Base-by-base conservation (phyloP, 2,329 filamentous ascomycete genomes). In the Colletotrichum musae region DNA sequence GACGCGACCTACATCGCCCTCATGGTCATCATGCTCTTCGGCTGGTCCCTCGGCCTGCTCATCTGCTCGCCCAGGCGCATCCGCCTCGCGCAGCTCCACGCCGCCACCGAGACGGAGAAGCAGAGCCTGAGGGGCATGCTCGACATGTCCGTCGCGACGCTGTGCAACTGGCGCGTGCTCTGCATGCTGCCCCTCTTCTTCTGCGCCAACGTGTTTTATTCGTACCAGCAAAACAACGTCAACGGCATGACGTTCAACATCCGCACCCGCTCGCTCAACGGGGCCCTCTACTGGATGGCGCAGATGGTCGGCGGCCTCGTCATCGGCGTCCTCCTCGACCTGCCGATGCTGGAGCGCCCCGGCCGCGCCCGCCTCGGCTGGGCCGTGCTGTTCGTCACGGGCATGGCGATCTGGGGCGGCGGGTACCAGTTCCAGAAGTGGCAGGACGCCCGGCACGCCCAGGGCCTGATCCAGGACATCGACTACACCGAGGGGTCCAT, bases 341-440 rank as follows among this genome's bases (percentile, higher is more conserved):
- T 83, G 5, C 76, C 79, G 1, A 77, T 75, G 39, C 71, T 88
- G 12, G 80, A 77, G 47, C 83, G 86, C 7, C 81, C 78, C 3
- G 78, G 77, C 13, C 85, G 86, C 12, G 86, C 86, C 24, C 79
- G 81, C 18, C 72, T 83, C 10, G 85, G 82, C 16, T 86, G 86
- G 80, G 74, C 72, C 7, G 75, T 83, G 48, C 78, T 88, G 39
- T 82, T 88, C 32, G 76, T 81, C 3, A 81, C 83, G 5, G 85
- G 84, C 1, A 86, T 88, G 83, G 80, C 72, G n/a, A 84, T 87
- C 70, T 88, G 86, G 86, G 86, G 86, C 32, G 86, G 85, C 26
- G 91, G 91, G n/a, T 92, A 90, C 73, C 85, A 83, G 18, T 93
- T 92, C 80, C 89, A 93, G 80, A 84, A 80, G 69, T 86, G 85